These are phyloP conservation scores for Zygosaccharomyces pseudobailii DNA, from an alignment of 1,139 yeast genomes.

Conservation along the genomic window DNA sequence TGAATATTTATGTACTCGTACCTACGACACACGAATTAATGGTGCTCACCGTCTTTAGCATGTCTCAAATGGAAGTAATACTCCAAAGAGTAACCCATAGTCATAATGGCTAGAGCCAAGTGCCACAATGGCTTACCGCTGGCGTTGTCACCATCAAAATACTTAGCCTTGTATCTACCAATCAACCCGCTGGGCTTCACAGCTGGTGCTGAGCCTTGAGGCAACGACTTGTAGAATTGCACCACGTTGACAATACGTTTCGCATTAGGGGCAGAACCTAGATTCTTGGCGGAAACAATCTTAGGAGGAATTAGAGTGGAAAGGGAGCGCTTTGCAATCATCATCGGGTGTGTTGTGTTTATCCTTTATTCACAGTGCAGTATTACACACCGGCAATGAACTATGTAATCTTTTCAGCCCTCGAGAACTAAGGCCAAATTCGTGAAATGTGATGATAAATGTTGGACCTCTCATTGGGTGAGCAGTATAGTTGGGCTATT, in stretches of 20 bases:
- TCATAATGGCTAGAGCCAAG: slow-evolving; percentile 63
- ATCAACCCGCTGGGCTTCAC: slow-evolving; percentile 62
- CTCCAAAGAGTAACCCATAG: slow-evolving; percentile 86
- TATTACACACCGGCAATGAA: not conserved
- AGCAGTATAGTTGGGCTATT: not conserved
- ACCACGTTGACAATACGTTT: slow-evolving; percentile 96
- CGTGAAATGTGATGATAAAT: not conserved
- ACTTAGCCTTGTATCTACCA: slow-evolving; percentile 74
- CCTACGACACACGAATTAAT: slow-evolving; percentile 7
- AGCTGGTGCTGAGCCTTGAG: slow-evolving; percentile 82
- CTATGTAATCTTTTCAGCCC: not conserved
- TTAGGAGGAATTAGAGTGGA: slow-evolving; percentile 98
- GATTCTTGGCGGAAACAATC: slow-evolving; percentile 94
- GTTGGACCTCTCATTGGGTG: slow-evolving; percentile 1
- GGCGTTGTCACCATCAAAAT: slow-evolving; percentile 73
- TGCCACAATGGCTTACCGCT: slow-evolving; percentile 79
- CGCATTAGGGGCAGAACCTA: slow-evolving; percentile 93
- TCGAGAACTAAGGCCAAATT: not conserved
- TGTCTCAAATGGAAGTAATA: slow-evolving; percentile 84
- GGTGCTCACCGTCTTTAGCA: slow-evolving; percentile 39
- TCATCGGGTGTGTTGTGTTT: slow-evolving; percentile 3
- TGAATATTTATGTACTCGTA: slow-evolving; percentile 1
- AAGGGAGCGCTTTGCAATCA: slow-evolving; percentile 84
- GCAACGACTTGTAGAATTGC: slow-evolving; percentile 90
- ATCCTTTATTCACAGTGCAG: not conserved